These are phyloP conservation scores for Urochloa ruziziensis DNA, from an alignment of 176 grass and related monocot species.

Conservation along the genomic window DNA sequence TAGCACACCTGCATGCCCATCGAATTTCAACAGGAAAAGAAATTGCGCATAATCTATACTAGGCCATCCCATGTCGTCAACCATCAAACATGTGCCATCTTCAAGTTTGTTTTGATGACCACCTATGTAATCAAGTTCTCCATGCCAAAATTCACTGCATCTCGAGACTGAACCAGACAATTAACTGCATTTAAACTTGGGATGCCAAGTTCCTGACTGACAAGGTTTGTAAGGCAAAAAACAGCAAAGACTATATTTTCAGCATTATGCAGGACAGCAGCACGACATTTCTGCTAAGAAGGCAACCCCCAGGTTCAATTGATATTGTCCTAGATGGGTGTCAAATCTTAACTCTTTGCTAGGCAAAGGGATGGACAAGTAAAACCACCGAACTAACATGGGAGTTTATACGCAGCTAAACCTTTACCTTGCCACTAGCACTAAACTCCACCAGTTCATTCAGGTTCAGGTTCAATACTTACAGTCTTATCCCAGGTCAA, in stretches of 20 bases:
- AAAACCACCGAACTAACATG: not conserved
- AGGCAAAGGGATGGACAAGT: not conserved
- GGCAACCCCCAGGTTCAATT: not conserved
- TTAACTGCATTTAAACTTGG: not conserved
- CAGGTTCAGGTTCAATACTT: not conserved
- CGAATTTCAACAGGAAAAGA: not conserved
- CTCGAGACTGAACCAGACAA: not conserved
- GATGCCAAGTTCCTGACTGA: not conserved
- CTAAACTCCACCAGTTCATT: not conserved
- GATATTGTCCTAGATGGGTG: not conserved
- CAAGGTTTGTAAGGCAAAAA: not conserved
- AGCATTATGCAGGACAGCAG: not conserved
- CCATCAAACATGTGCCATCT: not conserved
- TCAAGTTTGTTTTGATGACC: not conserved
- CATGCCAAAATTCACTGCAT: not conserved
- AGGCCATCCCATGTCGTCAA: not conserved
- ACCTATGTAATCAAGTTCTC: not conserved
- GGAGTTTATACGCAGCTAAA: not conserved
- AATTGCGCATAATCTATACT: not conserved
- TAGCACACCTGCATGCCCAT: not conserved
- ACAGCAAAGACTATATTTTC: not conserved
- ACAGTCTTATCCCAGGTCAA: not conserved
- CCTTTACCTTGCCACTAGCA: not conserved
- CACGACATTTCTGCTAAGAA: not conserved
- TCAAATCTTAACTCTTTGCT: not conserved